A percentile compares a stretch with the other conserved stretches of the same genome.
phyloP scores from a whole-genome alignment of 371 early-diverging fungal species.

The Rhizopus sp. region DNA sequence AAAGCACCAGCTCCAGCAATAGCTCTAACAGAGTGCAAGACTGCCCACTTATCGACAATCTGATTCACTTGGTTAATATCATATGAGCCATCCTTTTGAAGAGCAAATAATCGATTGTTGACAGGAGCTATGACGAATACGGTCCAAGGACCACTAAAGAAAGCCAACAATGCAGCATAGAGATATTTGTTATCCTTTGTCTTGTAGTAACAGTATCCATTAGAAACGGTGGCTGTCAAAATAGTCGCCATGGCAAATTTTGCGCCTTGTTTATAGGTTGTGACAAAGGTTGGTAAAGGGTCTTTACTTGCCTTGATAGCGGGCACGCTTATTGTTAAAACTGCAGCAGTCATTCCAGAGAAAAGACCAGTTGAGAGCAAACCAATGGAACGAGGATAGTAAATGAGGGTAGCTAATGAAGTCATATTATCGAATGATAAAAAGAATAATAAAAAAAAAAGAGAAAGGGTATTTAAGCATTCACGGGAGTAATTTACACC shows the following conservation, averaged over 20 bases:
- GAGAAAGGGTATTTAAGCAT: too few relatives aligned
- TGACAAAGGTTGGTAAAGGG: constrained; percentile 17
- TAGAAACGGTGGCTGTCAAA: constrained; percentile 5
- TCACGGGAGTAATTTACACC: too few relatives aligned
- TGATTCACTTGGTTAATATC: constrained; percentile 12
- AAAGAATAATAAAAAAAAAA: background rate
- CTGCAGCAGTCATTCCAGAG: constrained; percentile 8
- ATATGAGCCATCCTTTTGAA: constrained; percentile 13
- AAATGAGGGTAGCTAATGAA: constrained; percentile 12
- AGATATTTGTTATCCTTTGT: constrained; percentile 11
- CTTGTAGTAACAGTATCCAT: constrained; percentile 15
- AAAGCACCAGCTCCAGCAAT: constrained; percentile 19
- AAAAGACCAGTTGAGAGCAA: constrained; percentile 19
- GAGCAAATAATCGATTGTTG: constrained; percentile 25
- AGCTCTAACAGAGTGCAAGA: constrained; percentile 17
- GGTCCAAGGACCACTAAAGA: constrained; percentile 16
- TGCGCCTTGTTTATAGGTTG: constrained; percentile 6
- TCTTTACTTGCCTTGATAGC: constrained; percentile 19
- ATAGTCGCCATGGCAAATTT: constrained; percentile 13
- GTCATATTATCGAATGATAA: constrained; percentile 7
- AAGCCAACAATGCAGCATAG: constrained; percentile 9
- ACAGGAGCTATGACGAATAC: constrained; percentile 15
- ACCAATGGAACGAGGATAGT: constrained; percentile 19
- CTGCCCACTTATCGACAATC: constrained; percentile 15
- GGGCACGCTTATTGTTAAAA: constrained; percentile 19